These are phyloP conservation scores for Coemansia sp. DNA, from an alignment of 192 early-diverging fungal genomes.

Conservation along the genomic window DNA sequence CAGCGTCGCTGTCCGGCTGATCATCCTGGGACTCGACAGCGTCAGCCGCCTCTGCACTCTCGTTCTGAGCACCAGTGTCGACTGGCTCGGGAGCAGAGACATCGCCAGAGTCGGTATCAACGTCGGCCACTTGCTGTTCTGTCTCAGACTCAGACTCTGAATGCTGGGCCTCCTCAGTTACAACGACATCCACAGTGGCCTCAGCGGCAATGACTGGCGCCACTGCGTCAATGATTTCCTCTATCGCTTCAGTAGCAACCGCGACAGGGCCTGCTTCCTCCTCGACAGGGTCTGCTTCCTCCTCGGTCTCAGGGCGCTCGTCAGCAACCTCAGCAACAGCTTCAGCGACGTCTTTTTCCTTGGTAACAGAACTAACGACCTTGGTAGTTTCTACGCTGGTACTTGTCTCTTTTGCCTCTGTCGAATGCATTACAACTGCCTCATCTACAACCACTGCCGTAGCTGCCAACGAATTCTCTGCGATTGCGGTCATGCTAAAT, in stretches of 20 bases:
- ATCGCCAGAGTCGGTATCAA: not conserved
- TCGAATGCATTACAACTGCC: slow-evolving; percentile 2
- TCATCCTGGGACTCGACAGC: not conserved
- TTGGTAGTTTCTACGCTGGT: not conserved
- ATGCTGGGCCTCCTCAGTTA: not conserved
- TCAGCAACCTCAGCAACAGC: not conserved
- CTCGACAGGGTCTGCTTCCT: not conserved
- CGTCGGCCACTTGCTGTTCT: not conserved
- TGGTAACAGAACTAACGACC: not conserved
- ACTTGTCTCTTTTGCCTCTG: slow-evolving; percentile 2
- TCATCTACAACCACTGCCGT: not conserved
- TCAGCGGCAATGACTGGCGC: not conserved
- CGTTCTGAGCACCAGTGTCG: not conserved
- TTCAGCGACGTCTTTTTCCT: not conserved
- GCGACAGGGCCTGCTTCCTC: not conserved
- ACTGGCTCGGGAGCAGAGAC: not conserved
- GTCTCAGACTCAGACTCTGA: not conserved
- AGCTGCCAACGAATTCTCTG: not conserved
- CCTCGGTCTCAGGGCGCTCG: not conserved
- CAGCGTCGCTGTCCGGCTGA: not conserved
- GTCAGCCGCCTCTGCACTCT: not conserved
- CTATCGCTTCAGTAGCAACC: not conserved
- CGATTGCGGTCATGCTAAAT: not conserved
- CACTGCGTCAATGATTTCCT: not conserved
- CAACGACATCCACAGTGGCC: not conserved